phyloP scores from a whole-genome alignment of 1,284 basidiomycete genomes.

The Pterulicium gracile region DNA sequence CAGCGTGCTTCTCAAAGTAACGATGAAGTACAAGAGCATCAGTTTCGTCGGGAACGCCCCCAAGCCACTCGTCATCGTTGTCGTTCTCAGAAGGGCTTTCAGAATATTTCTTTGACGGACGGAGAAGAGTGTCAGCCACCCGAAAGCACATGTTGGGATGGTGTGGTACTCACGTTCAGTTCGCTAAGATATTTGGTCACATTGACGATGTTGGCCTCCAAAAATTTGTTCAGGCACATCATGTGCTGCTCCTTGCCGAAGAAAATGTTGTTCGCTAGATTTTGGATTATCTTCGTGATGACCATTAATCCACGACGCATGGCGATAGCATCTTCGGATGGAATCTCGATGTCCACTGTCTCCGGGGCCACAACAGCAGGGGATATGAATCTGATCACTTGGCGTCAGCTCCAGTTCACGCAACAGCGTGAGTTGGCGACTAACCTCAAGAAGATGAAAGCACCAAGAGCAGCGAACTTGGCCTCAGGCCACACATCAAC shows the following conservation, averaged over 20 bases:
- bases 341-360: constrained; percentile 62
- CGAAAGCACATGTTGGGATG: too few relatives aligned
- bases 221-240: constrained; percentile 71
- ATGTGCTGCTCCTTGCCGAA: constrained; percentile 86
- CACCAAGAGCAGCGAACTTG: constrained; percentile 79
- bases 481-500: constrained; percentile 71
- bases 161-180: constrained; percentile 47
- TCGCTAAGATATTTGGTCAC: constrained; percentile 80
- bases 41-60: constrained; percentile 67
- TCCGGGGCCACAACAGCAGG: constrained; percentile 85
- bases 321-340: constrained; percentile 49
- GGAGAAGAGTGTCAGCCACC: too few relatives aligned
- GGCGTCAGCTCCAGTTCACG: constrained; percentile 1
- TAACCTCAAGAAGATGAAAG: constrained; percentile 83
- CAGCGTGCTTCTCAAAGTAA: constrained; percentile 73
- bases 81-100: constrained; percentile 33
- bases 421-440: too few relatives aligned
- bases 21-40: constrained; percentile 75
- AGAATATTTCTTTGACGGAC: constrained; percentile 56
- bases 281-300: constrained; percentile 87
- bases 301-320: constrained; percentile 73
- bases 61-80: constrained; percentile 60
- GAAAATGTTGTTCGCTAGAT: constrained; percentile 85
- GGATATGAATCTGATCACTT: constrained; percentile 53
- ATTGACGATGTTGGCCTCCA: constrained; percentile 66